Percentiles rank a stretch among this genome's conserved stretches.
These are phyloP conservation scores for Quercus glauca DNA, from an alignment of 306 rosid genomes.

Conservation along the genomic window DNA sequence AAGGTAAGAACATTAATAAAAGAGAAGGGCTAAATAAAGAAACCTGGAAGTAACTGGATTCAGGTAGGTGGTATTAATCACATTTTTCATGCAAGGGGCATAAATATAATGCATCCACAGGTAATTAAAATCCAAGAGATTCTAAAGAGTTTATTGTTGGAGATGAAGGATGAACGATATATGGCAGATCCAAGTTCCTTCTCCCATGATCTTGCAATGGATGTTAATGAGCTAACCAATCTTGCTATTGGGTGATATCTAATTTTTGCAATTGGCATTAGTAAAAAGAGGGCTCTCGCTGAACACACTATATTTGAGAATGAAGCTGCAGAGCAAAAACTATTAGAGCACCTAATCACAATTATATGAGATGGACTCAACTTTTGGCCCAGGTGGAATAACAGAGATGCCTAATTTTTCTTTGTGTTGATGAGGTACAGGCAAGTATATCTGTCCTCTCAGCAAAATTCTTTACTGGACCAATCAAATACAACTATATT, in stretches of 20 bases:
- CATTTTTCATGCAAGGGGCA: constrained; percentile 33
- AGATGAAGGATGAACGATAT: constrained; percentile 30
- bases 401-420: neutral
- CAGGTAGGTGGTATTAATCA: constrained; percentile 25
- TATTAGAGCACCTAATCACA: neutral
- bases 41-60: constrained; percentile 50
- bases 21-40: constrained; percentile 38
- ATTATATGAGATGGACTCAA: too few species aligned
- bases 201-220: neutral
- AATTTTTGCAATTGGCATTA: neutral
- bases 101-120: constrained; percentile 16
- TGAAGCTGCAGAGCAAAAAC: neutral
- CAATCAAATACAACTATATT: neutral
- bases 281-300: neutral
- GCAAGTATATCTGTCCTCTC: neutral
- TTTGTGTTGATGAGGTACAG: neutral
- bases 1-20: constrained; percentile 38
- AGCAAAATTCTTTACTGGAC: neutral
- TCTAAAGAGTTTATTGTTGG: constrained; percentile 29
- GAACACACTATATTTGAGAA: neutral
- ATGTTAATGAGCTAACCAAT: neutral
- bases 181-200: constrained; percentile 8
- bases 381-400: neutral
- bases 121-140: constrained; percentile 32
- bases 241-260: constrained; percentile 1